phyloP scores from a whole-genome alignment of 2,329 filamentous ascomycete genomes.

The Calonectria henricotiae region DNA sequence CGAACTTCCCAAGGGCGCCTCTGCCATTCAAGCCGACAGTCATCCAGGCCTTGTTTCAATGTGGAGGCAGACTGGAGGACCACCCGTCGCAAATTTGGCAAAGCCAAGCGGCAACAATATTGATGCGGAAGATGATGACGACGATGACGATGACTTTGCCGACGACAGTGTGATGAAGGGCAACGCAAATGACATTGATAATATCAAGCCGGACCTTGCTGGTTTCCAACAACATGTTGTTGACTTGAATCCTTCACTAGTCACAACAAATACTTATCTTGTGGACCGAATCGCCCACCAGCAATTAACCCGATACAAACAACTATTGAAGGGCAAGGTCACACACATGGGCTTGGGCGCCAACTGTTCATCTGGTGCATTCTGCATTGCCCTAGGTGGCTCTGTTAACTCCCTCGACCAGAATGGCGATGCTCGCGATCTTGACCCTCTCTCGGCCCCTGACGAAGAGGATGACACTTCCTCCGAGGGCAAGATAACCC shows the following conservation, averaged over 20 bases:
- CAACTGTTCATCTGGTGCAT: constrained; percentile 73
- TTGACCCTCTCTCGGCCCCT: constrained; percentile 71
- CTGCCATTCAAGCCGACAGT: constrained; percentile 55
- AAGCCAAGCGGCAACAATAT: constrained; percentile 51
- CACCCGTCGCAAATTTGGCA: constrained; percentile 67
- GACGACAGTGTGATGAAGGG: constrained; percentile 76
- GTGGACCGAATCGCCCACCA: constrained; percentile 88
- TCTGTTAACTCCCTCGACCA: constrained; percentile 74
- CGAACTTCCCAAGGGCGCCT: constrained; percentile 63
- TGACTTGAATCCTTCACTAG: constrained; percentile 81
- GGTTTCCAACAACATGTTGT: constrained; percentile 81
- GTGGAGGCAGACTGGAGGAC: constrained; percentile 70
- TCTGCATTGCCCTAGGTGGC: constrained; percentile 81
- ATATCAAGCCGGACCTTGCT: constrained; percentile 76
- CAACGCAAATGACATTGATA: constrained; percentile 76
- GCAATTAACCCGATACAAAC: constrained; percentile 85
- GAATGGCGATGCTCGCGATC: constrained; percentile 72
- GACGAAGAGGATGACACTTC: constrained; percentile 77
- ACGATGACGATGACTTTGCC: constrained; percentile 71
- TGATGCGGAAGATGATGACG: constrained; percentile 64
- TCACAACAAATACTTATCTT: constrained; percentile 72
- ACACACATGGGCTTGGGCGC: constrained; percentile 78
- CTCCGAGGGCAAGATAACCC: constrained; percentile 78
- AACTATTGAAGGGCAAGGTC: constrained; percentile 78
- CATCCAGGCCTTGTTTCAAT: constrained; percentile 66